Base-by-base conservation (phyloP, 2,329 filamentous ascomycete genomes). In the Colletotrichum costaricense region DNA sequence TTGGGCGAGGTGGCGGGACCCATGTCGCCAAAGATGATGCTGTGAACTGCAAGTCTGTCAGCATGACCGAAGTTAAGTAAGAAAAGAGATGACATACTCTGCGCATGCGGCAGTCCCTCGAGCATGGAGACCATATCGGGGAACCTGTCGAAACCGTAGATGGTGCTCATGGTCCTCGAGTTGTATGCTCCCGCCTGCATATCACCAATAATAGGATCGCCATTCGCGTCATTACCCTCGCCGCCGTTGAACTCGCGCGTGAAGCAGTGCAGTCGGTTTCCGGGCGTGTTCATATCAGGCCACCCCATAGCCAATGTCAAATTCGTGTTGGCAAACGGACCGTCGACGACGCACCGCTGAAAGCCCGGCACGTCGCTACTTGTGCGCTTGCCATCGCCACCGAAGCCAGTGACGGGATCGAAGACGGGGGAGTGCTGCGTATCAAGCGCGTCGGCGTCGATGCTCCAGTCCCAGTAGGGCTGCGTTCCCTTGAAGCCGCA, bases 381-480 rank as follows among this genome's bases (percentile, higher is more conserved):
- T 60, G 75, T 75, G 6, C 72, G 74, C 38, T 76, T 74, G 22
- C 76, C 78, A 49, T 78, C 57, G 1, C 78, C 79, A 30, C 81
- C 81, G 65, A 82, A 82, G 1, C 81, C 81, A 9, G 79, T 77
- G 3, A 75, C 69, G 2, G 78, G 66, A 30, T 82, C 78, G 46
- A 83, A 83, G 33, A 83, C 67, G 3, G 76, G 76, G 0, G 81
- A 82, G 59, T n/a, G 52, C 1, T 73, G 49, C 26, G 75, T 65
- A 26, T 55, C 57, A 2, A 33, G 14, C n/a, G 64, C 63, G 66
- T 74, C 73, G 55, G 73, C 74, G 62, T 80, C 78, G 24, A 79
- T 73, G 22, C 73, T 78, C 78, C 77, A 80, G 68, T 80, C 78
- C 79, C 80, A 81, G 72, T 81, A 79, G 52, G 82, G 81, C 66